Evolutionary conservation across 129 eudicot genomes (phyloP), one percentile per base, ranked within the genome.

Genomic region (Centella asiatica): DNA sequence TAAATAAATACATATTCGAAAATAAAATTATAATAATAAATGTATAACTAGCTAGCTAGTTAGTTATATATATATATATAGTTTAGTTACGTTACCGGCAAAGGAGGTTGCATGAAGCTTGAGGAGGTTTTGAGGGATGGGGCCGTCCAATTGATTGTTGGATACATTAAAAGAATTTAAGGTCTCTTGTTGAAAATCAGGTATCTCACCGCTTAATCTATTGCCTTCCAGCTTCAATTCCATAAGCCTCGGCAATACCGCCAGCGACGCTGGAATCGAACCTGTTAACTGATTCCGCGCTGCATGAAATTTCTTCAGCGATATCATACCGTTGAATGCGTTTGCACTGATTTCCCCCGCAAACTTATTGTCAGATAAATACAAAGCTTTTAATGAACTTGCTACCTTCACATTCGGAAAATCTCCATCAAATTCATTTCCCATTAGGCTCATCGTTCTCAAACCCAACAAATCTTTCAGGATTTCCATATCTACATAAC

Each of bases 171-270:
- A 70, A n/a, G 4, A 2, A 4, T 45, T 77, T 34, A 80, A 17
- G 46, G 45, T 72, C 11, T 59, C 68, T 20, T 27, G 68, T 11
- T 14, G 20, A 57, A 92, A 79, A n/a, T 42, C 36, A 0, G 98
- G 96, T 13, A 87, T 70, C 29, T 59, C 44, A 1, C 98, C 96
- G 23, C 65, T 76, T 14, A 93, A 85, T 18, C 48, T 51, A 65
- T 93, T 93, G 25, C 75, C 50, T 24, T 85, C 82, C 33, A 93
- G 79, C 65, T 26, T 33, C 69, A 93, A 46, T 75, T 80, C 86
- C 40, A 42, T 42, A 1, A 87, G 83, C 69, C 40, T 80, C 15
- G 92, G 86, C 78, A 80, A 65, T 5, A 14, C 17, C 4, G 77
- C 67, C 69, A 87, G 51, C 3, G 90, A 80, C 6, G 8, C 8